A percentile compares a stretch with the other conserved stretches of the same genome.
Conservation (phyloP, 2,329 filamentous ascomycete genomes). For the Endothia cerciana region DNA sequence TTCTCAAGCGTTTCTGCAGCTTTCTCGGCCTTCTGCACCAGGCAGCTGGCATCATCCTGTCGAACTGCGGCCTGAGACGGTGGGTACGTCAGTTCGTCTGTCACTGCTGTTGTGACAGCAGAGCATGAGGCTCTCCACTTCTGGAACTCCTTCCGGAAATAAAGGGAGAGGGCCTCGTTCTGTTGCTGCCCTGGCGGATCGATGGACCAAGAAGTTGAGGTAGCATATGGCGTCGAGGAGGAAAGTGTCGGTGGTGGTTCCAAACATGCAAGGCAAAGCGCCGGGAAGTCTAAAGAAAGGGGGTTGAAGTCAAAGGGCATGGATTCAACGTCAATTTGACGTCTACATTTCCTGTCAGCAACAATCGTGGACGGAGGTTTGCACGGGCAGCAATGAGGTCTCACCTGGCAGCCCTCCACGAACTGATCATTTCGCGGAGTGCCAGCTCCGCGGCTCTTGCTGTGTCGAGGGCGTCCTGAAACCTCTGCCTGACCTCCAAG, state of each 20-base stretch:
- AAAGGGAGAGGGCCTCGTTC: slow-evolving; percentile 69
- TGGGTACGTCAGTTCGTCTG: slow-evolving; percentile 57
- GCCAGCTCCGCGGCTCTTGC: slow-evolving; percentile 83
- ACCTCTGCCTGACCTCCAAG: slow-evolving; percentile 65
- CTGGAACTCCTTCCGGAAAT: slow-evolving; percentile 69
- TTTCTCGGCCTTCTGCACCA: slow-evolving; percentile 52
- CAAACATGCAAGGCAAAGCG: slow-evolving; percentile 80
- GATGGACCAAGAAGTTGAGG: slow-evolving; percentile 79
- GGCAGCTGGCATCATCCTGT: slow-evolving; percentile 50
- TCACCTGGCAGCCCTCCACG: slow-evolving; percentile 81
- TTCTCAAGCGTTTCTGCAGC: slow-evolving; percentile 65
- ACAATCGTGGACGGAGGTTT: background rate
- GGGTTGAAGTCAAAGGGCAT: slow-evolving; percentile 81
- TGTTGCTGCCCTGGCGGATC: slow-evolving; percentile 75
- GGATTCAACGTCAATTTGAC: slow-evolving; percentile 58
- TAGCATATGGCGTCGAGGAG: slow-evolving; percentile 77
- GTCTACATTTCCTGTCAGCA: slow-evolving; percentile 42
- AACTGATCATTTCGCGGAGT: slow-evolving; percentile 79
- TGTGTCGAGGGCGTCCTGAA: slow-evolving; percentile 75
- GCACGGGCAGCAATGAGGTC: slow-evolving; percentile 45
- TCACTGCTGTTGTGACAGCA: slow-evolving; percentile 52
- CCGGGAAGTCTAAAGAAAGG: slow-evolving; percentile 81
- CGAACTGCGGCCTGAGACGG: slow-evolving; percentile 42
- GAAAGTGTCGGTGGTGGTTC: slow-evolving; percentile 81
- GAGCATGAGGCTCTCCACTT: slow-evolving; percentile 63